Conservation (phyloP, 768 basidiomycete genomes). For the Trametes villosa region DNA sequence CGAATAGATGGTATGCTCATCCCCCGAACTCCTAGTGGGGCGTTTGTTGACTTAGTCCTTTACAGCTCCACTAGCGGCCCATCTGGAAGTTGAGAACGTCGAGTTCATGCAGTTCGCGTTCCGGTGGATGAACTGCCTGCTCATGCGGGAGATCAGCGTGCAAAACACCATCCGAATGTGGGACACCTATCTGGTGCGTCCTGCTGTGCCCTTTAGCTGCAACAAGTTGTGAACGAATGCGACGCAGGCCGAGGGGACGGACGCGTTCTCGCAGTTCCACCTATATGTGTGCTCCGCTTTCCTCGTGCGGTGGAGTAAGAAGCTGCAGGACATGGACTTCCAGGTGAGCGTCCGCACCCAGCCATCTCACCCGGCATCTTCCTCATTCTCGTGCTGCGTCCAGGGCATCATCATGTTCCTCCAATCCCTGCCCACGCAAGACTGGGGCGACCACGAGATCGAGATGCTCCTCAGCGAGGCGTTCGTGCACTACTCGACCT, state of each 20-base stretch:
- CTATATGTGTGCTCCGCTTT: constrained; percentile 98
- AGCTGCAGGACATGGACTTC: constrained; percentile 95
- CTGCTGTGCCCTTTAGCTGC: not conserved
- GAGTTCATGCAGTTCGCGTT: constrained; percentile 99
- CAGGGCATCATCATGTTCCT: constrained; percentile 99
- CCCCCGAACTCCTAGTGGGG: not conserved
- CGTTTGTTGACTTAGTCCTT: not conserved
- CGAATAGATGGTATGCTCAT: constrained; percentile 76
- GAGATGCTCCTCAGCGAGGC: constrained; percentile 95
- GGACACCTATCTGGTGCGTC: constrained; percentile 95
- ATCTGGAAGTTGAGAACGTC: constrained; percentile 89
- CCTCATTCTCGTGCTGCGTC: not conserved
- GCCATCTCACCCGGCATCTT: not conserved
- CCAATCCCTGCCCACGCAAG: constrained; percentile 88
- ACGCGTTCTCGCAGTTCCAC: constrained; percentile 99
- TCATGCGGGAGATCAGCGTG: constrained; percentile 98
- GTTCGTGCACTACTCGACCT: constrained; percentile 90
- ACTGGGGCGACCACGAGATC: constrained; percentile 95
- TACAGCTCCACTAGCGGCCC: constrained; percentile 81
- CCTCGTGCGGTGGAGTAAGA: constrained; percentile 93
- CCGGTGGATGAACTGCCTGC: constrained; percentile 98
- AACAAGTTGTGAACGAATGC: not conserved
- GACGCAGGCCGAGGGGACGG: constrained; percentile 88
- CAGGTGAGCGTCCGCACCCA: constrained; percentile 67
- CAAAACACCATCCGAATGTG: constrained; percentile 98